A percentile compares a stretch with the other conserved stretches of the same genome.
phyloP scores from a whole-genome alignment of 129 eudicot species.

The Tanacetum coccineum region DNA sequence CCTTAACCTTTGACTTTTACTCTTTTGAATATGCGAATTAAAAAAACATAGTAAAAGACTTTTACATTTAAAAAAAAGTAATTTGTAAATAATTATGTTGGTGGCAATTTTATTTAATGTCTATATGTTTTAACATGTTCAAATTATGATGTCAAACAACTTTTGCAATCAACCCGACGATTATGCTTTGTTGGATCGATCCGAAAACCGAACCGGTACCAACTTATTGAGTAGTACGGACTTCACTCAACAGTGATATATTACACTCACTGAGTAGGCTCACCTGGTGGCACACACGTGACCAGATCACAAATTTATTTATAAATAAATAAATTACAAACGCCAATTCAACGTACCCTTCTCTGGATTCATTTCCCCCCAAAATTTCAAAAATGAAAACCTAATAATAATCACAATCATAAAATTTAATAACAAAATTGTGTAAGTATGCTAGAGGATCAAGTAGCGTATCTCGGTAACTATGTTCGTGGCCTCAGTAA shows the following conservation, averaged over 20 bases:
- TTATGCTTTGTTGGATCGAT: too few relatives aligned
- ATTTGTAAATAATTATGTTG: too few relatives aligned
- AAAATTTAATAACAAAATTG: not conserved
- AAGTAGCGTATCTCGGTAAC: slow-evolving; percentile 93
- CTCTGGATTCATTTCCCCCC: slow-evolving; percentile 13
- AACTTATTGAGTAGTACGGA: not conserved
- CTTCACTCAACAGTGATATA: not conserved
- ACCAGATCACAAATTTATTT: not conserved
- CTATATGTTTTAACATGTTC: too few relatives aligned
- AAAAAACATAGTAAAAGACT: too few relatives aligned
- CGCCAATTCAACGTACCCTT: slow-evolving; percentile 28
- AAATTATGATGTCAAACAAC: too few relatives aligned
- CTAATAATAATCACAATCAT: slow-evolving; percentile 2
- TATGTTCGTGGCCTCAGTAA: slow-evolving; percentile 91
- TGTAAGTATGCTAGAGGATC: slow-evolving; percentile 87
- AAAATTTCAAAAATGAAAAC: not conserved
- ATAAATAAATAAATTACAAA: not conserved
- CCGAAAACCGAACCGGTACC: too few relatives aligned
- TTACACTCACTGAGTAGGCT: too few relatives aligned
- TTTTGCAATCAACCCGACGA: too few relatives aligned
- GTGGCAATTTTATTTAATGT: too few relatives aligned
- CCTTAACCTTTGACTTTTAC: too few relatives aligned
- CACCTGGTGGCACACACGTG: slow-evolving; percentile 23
- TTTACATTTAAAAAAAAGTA: too few relatives aligned
- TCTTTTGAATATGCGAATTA: too few relatives aligned